A percentile compares a stretch with the other conserved stretches of the same genome.
These are phyloP conservation scores for Patellaria atrata DNA, from an alignment of 495 filamentous ascomycete species.

Conservation along the genomic window DNA sequence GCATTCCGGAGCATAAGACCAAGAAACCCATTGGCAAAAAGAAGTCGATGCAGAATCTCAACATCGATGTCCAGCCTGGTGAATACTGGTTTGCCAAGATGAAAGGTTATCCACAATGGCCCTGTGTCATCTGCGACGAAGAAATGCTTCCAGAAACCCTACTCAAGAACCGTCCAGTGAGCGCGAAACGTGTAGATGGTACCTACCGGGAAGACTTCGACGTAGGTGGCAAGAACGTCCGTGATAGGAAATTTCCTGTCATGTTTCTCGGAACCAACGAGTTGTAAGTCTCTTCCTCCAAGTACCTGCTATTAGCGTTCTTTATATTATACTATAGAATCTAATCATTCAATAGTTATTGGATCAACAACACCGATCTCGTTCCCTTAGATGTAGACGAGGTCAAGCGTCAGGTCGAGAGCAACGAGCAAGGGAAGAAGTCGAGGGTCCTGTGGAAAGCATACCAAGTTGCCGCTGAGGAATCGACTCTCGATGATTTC, in stretches of 20 bases:
- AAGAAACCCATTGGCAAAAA: conserved; percentile 71
- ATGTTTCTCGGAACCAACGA: conserved; percentile 92
- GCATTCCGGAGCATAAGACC: conserved; percentile 49
- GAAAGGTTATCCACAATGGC: conserved; percentile 84
- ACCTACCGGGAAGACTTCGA: conserved; percentile 70
- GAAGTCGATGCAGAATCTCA: conserved; percentile 56
- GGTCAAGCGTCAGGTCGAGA: conserved; percentile 45
- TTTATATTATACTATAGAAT: neutral
- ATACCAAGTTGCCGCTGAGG: conserved; percentile 56
- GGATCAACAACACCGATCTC: conserved; percentile 69
- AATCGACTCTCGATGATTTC: conserved; percentile 57
- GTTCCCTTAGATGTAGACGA: conserved; percentile 55
- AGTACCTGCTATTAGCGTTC: neutral
- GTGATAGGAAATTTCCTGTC: conserved; percentile 75
- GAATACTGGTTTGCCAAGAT: conserved; percentile 76
- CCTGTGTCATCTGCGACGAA: conserved; percentile 79
- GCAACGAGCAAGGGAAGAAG: conserved; percentile 41
- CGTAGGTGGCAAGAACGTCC: conserved; percentile 66
- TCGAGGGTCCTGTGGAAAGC: conserved; percentile 58
- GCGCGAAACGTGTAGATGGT: conserved; percentile 63
- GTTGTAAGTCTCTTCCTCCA: conserved; percentile 54
- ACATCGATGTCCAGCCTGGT: conserved; percentile 69
- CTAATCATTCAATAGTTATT: conserved; percentile 42
- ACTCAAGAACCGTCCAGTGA: conserved; percentile 60
- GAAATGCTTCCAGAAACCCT: conserved; percentile 69